Base-by-base conservation (phyloP, 2,329 filamentous ascomycete species). In the Neopestalotiopsis rosae region DNA sequence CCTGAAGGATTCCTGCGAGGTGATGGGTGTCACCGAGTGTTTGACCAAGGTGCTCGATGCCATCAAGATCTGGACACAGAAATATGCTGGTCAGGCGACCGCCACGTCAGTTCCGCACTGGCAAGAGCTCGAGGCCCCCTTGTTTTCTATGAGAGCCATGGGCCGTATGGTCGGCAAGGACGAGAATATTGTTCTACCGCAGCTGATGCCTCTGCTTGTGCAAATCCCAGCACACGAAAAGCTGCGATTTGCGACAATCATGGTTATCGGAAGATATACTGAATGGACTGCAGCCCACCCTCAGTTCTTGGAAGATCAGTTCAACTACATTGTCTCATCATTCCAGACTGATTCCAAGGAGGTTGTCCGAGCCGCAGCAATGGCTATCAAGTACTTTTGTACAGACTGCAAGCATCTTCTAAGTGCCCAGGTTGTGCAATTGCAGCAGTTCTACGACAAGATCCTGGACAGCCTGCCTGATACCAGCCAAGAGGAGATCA, bases 221-320 rank as follows among this genome's bases (percentile, higher is more conserved):
- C 93, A 97, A 77, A 97, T 99, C 70, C 96, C 96, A 0, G 91
- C 93, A 76, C 96, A 99, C 76, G 94, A 98, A 81, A 99, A 98
- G 84, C 88, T 99, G n/a, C 94, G 95, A 7, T 99, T 99, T 81
- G 95, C 97, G 71, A 95, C 95, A 5, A 97, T 98, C 76, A 98
- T 99, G 94, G 95, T 97, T 3, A 88, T 99, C 28, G 96, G 94
- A 49, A 89, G 96, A 71, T 99, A 99, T 78, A 99, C 97, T 0
- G 95, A 98, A 80, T 99, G 96, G 96, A 99, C 97, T 0, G 90
- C 96, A 5, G 91, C 94, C 62, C 96, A 99, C 76, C 94, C 95
- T 0, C 94, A 98, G 69, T 97, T 95, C 61, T 86, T 99, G 9
- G 93, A 97, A 80, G 88, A 93, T 9, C 96, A 99, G 80, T 93